Base-by-base conservation (phyloP, 768 basidiomycete genomes). In the Leccinum subgranulosum region DNA sequence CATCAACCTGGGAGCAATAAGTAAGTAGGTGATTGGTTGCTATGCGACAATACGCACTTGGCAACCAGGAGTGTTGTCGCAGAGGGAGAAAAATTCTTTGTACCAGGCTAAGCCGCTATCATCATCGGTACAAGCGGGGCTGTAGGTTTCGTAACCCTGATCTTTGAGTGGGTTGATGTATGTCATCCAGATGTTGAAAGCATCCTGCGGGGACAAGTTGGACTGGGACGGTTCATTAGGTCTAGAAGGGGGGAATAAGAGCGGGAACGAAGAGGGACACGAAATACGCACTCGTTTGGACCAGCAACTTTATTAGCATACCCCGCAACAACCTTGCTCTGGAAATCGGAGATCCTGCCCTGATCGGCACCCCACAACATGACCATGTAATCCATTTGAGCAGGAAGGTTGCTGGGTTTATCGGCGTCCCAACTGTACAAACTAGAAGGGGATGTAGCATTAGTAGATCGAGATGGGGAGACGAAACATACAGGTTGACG, bases 61-160 rank as follows among this genome's bases (percentile, higher is more conserved):
- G 71, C 87, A 86, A 39, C 72, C 80, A 1, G 57, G 3, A 8
- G 6, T 12, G 2, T 55, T n/a, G 19, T 23, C 7, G 31, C 88
- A 89, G 1, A 65, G 64, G 0, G 21, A 19, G 34, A 85, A 65
- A 74, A 91, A 92, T 17, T 79, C 53, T 36, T 75, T 10, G 72
- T 90, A 77, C 93, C 93, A 97, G 0, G 60, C 28, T 10, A 81
- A 67, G 41, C 92, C 92, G 34, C 65, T 63, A 1, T 81, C 75
- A 45, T 79, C 80, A 28, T 83, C 81, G 17, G 90, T 88, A 55
- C 80, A 79, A 19, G 90, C 87, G 27, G 94, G 91, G 15, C 84
- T 79, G 58, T 83, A 70, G 2, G 58, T 61, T n/a, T n/a, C n/a
- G 73, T 85, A 87, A 21, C 90, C 92, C 39, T 77, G 48, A 15